These are phyloP conservation scores for Blastocystis sp. DNA, from an alignment of 352 stramenopile genomes.

Conservation along the genomic window DNA sequence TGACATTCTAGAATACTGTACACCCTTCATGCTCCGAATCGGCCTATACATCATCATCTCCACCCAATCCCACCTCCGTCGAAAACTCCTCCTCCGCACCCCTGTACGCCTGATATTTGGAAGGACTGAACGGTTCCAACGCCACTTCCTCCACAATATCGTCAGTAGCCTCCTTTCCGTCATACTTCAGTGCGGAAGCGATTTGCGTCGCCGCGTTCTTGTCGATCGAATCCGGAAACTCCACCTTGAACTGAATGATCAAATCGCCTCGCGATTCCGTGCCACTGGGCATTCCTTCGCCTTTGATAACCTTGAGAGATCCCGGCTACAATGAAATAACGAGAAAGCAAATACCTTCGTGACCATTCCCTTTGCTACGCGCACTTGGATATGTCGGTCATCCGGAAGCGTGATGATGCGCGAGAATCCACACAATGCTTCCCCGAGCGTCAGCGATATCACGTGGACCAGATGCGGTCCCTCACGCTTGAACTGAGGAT, in stretches of 20 bases:
- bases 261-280: background rate
- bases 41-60: background rate
- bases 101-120: background rate
- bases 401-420: background rate
- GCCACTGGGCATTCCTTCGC: background rate
- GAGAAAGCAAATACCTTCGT: background rate
- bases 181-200: background rate
- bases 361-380: background rate
- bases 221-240: background rate
- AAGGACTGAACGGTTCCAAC: background rate
- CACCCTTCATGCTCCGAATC: background rate
- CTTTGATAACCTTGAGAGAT: background rate
- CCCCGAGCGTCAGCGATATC: background rate
- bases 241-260: background rate
- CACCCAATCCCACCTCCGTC: background rate
- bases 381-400: background rate
- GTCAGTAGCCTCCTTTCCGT: background rate
- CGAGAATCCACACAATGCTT: slow-evolving; percentile 5
- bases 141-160: background rate
- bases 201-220: background rate
- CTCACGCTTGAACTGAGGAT: background rate
- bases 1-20: background rate
- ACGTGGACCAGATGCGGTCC: background rate
- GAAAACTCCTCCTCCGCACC: background rate
- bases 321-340: background rate